Percentiles rank a stretch among this genome's conserved stretches.
Conservation (phyloP, 495 filamentous ascomycete species). For the Articulospora tetracladia region DNA sequence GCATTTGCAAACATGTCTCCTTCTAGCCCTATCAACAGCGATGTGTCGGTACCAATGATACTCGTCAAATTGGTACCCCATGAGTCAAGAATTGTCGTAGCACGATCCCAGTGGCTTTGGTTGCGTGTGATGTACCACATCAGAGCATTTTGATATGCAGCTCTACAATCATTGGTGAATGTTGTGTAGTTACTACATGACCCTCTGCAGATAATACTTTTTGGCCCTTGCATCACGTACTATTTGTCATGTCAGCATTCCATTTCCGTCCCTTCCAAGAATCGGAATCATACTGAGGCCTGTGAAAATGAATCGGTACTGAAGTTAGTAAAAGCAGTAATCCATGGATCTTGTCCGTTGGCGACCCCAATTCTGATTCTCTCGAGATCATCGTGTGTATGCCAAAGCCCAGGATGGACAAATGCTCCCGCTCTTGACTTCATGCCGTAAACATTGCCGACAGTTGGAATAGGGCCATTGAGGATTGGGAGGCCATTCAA, state of each 20-base stretch:
- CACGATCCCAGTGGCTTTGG: constrained; percentile 28
- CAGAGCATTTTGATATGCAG: constrained; percentile 34
- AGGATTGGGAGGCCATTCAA: constrained; percentile 21
- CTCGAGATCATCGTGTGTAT: constrained; percentile 28
- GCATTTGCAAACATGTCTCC: constrained; percentile 34
- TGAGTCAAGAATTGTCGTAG: constrained; percentile 32
- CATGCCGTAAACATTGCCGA: constrained; percentile 12
- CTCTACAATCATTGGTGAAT: constrained; percentile 30
- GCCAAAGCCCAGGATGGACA: constrained; percentile 27
- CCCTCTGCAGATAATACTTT: constrained; percentile 26
- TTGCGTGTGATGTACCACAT: constrained; percentile 38
- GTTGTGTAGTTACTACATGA: constrained; percentile 30
- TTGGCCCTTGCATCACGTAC: constrained; percentile 31
- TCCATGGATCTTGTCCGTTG: constrained; percentile 22
- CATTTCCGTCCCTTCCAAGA: too few relatives aligned
- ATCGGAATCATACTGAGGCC: neutral
- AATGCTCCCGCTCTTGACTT: constrained; percentile 26
- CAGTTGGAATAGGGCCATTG: constrained; percentile 21
- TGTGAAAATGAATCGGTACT: constrained; percentile 21
- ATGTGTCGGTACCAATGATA: constrained; percentile 31
- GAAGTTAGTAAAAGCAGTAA: constrained; percentile 21
- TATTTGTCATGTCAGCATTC: neutral
- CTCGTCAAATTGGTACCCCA: constrained; percentile 32
- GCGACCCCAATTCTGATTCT: constrained; percentile 23
- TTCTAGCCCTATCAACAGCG: constrained; percentile 31